A percentile compares a stretch with the other conserved stretches of the same genome.
These are phyloP conservation scores for Yarrowia sp. DNA, from an alignment of 805 yeast genomes.

Conservation along the genomic window DNA sequence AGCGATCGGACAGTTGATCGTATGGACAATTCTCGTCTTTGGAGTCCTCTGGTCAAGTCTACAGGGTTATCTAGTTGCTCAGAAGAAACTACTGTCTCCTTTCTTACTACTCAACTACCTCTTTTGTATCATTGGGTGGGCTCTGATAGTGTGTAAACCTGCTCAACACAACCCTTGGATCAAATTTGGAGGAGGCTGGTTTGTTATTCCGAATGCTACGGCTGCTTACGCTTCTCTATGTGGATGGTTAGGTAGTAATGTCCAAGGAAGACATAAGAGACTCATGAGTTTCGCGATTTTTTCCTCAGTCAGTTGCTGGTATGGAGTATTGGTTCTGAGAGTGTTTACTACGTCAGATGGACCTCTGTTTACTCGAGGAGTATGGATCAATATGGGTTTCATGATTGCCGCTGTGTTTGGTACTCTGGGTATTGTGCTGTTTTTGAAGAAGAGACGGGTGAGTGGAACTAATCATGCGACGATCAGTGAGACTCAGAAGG, in stretches of 20 bases:
- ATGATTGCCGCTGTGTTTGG: neutral
- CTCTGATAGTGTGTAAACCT: neutral
- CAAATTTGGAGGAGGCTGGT: neutral
- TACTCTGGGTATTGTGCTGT: neutral
- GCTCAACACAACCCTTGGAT: neutral
- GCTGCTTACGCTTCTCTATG: neutral
- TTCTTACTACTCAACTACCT: neutral
- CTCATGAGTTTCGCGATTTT: neutral
- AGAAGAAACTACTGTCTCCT: neutral
- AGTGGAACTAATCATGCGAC: neutral
- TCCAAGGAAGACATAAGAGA: neutral
- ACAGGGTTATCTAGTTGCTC: neutral
- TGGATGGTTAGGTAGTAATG: neutral
- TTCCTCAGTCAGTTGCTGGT: neutral
- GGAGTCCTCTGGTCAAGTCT: neutral
- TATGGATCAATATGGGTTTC: neutral
- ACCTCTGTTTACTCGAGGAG: neutral
- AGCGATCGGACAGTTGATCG: neutral
- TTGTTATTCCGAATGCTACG: neutral
- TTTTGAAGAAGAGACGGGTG: neutral
- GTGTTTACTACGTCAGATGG: neutral
- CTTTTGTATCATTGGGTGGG: neutral
- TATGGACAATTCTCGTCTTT: neutral
- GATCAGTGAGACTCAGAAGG: neutral
- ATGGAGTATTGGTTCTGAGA: neutral